Base-by-base conservation (phyloP, 2,329 filamentous ascomycete species). In the Aureobasidium leucospermi region DNA sequence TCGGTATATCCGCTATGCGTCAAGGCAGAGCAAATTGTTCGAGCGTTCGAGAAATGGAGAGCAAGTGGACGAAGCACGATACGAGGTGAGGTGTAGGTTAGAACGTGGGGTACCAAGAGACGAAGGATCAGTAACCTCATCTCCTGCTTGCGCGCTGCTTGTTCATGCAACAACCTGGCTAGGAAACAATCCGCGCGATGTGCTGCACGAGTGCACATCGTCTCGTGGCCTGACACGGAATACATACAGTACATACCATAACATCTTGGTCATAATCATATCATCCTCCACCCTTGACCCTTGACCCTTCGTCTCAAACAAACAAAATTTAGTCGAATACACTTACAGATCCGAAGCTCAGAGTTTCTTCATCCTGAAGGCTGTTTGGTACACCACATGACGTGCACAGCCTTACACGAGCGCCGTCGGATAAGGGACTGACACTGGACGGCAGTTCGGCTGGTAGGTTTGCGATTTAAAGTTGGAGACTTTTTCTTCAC, bases 91-190 rank as follows among this genome's bases (percentile, higher is more conserved):
- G 31, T 19, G 32, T 9, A 10, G 1, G 3, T 4, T 7, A n/a
- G 13, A 52, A 16, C 6, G 13, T 52, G 48, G 48, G 48, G 48
- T 52, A 51, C 48, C 36, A 52, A 52, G 48, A 52, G 36, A 52
- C 48, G 48, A 52, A 52, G 48, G 48, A 52, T 52, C 48, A 52
- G 23, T 41, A 52, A 31, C 23, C 48, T 52, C 48, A 41, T 38
- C 47, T 49, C 16, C 8, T 48, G 45, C 45, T 4, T 48, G 45
- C 45, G 34, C 28, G 32, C 16, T 38, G 48, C 23, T 52, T 15
- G 10, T 13, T 45, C 42, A 45, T 52, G 36, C 48, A 41, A 52
- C 19, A 16, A n/a, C 48, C 48, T 29, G 36, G 19, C 29, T 41
- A 13, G 36, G 48, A 29, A 52, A 31, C 16, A 39, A 52, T 52